Evolutionary conservation across 495 filamentous ascomycete genomes (phyloP).

Genomic region (Neurospora sp.): DNA sequence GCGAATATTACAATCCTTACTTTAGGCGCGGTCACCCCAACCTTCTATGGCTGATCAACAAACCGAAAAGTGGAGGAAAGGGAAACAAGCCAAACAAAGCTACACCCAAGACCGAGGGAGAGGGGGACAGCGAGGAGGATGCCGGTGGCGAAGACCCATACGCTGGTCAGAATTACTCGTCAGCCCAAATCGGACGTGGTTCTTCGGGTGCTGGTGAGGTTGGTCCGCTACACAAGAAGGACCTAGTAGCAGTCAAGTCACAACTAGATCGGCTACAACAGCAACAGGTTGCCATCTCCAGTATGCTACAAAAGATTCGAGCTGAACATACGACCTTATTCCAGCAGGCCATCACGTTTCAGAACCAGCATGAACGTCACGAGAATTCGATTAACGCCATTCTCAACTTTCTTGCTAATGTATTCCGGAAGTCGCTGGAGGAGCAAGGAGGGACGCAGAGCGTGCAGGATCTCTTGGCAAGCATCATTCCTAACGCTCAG

Average conservation of each 20-base stretch:
- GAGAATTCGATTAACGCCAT: conserved; percentile 98
- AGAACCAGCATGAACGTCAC: conserved; percentile 84
- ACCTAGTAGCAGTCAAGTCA: conserved; percentile 63
- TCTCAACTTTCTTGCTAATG: conserved; percentile 88
- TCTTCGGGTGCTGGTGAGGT: conserved; percentile 26
- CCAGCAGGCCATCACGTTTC: conserved; percentile 81
- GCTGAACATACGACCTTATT: conserved; percentile 83
- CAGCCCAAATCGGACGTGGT: conserved; percentile 8
- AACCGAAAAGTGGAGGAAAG: conserved; percentile 61
- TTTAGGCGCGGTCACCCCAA: conserved; percentile 91
- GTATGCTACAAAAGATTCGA: conserved; percentile 63
- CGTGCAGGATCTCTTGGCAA: conserved; percentile 61
- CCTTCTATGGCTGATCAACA: conserved; percentile 94
- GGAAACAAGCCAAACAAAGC: conserved; percentile 43
- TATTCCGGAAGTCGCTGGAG: conserved; percentile 69
- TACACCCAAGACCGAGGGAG: conserved; percentile 56
- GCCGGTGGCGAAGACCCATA: conserved; percentile 30
- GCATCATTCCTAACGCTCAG: conserved; percentile 50
- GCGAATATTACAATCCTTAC: conserved; percentile 94
- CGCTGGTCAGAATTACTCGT: conserved; percentile 2
- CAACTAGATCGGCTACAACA: conserved; percentile 74
- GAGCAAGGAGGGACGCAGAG: conserved; percentile 53
- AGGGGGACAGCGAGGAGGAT: conserved; percentile 64
- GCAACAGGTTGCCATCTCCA: conserved; percentile 75
- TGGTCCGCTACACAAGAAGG: conserved; percentile 58